These are phyloP conservation scores for Paecilomyces sp. DNA, from an alignment of 2,329 filamentous ascomycete species.

Conservation along the genomic window DNA sequence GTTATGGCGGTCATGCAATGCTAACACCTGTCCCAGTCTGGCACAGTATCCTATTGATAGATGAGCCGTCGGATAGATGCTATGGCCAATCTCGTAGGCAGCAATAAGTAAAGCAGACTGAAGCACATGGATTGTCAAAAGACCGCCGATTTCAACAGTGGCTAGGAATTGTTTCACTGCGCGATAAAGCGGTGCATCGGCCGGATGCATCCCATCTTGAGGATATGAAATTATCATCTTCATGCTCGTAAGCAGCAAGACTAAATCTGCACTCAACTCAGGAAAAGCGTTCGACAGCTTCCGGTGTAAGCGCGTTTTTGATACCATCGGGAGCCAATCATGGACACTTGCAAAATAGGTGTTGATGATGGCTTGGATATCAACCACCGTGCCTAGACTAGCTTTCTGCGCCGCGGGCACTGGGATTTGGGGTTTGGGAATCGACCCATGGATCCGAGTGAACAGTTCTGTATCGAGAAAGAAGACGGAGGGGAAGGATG, in stretches of 20 bases:
- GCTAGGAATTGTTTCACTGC: slow-evolving; percentile 19
- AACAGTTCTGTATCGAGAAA: not conserved
- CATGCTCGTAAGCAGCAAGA: slow-evolving; percentile 22
- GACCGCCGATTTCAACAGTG: slow-evolving; percentile 16
- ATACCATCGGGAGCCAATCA: not conserved
- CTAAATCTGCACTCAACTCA: slow-evolving; percentile 11
- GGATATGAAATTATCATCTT: slow-evolving; percentile 15
- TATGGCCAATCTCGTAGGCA: slow-evolving; percentile 26
- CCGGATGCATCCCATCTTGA: slow-evolving; percentile 2
- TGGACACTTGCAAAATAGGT: not conserved
- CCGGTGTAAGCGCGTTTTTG: not conserved
- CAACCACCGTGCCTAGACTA: not conserved
- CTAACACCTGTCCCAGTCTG: slow-evolving; percentile 12
- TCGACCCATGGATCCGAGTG: not conserved
- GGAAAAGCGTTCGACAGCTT: not conserved
- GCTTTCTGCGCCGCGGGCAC: not conserved
- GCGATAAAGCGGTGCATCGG: slow-evolving; percentile 14
- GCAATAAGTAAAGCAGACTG: slow-evolving; percentile 25
- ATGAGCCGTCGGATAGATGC: slow-evolving; percentile 30
- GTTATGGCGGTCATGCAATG: slow-evolving; percentile 12
- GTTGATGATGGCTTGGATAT: not conserved
- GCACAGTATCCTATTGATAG: slow-evolving; percentile 17
- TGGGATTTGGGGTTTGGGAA: not conserved
- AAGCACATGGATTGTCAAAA: slow-evolving; percentile 18
- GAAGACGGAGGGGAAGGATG: not conserved